A percentile compares a stretch with the other conserved stretches of the same genome.
Conservation (phyloP, 2,329 filamentous ascomycete genomes). For the Coniochaeta hoffmannii region DNA sequence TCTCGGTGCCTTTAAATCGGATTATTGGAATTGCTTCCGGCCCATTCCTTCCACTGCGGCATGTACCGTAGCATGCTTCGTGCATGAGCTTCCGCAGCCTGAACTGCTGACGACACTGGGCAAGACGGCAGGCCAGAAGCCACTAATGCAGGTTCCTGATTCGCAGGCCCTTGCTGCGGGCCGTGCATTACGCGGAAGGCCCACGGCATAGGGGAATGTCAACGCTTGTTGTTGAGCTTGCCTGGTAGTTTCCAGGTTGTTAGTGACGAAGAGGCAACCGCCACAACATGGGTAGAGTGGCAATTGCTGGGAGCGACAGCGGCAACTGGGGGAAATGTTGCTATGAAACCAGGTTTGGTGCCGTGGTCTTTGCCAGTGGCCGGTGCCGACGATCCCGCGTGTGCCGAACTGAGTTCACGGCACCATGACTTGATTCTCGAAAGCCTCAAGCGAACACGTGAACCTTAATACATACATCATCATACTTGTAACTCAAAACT, state of each 20-base stretch:
- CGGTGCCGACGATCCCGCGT: not conserved
- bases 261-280: not conserved
- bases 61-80: not conserved
- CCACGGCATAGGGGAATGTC: not conserved
- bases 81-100: not conserved
- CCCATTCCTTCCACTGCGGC: not conserved
- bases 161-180: not conserved
- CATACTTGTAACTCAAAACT: no score
- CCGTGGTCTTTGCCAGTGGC: not conserved
- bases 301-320: not conserved
- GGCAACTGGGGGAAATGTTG: not conserved
- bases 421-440: not conserved
- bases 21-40: not conserved
- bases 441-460: not conserved
- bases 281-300: not conserved
- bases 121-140: not conserved
- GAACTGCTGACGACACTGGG: not conserved
- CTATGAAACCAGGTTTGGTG: not conserved
- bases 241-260: no score
- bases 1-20: not conserved
- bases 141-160: not conserved
- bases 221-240: slow-evolving; percentile 1
- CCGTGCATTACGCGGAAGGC: not conserved
- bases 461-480: no score
- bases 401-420: no score